Conservation (phyloP, 805 yeast species). For the Tetrapisispora arboricola region DNA sequence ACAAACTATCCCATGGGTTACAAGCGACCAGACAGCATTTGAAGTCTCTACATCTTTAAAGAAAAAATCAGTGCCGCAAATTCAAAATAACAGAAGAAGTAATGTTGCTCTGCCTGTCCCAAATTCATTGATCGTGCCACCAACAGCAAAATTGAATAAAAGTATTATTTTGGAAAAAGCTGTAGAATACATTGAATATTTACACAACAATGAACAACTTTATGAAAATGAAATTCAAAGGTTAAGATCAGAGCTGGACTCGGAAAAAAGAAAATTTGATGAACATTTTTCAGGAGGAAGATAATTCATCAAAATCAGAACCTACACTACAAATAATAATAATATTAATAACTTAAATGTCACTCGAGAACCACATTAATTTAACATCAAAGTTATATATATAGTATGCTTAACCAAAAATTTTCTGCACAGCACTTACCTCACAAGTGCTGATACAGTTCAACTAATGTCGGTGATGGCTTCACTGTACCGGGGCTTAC, state of each 20-base stretch:
- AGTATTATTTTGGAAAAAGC: constrained; percentile 62
- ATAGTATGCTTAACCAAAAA: too few species aligned
- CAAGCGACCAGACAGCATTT: constrained; percentile 52
- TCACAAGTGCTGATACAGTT: too few species aligned
- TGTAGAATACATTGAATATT: constrained; percentile 44
- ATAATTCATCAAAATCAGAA: background rate
- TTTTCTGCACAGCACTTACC: too few species aligned
- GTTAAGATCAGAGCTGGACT: constrained; percentile 26
- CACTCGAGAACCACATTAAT: too few species aligned
- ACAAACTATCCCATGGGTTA: constrained; percentile 57
- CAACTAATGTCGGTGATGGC: too few species aligned
- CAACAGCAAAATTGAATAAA: constrained; percentile 43
- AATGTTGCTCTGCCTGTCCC: background rate
- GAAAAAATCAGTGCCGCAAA: background rate
- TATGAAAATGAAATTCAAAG: constrained; percentile 25
- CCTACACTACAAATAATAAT: background rate
- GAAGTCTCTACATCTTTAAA: constrained; percentile 28
- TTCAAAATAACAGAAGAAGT: background rate
- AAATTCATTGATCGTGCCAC: background rate
- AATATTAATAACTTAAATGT: background rate
- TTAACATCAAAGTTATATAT: too few species aligned
- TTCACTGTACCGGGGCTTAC: too few species aligned
- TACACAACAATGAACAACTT: constrained; percentile 40
- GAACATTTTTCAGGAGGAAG: background rate
- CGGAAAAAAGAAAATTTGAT: background rate